Base-by-base conservation (phyloP, 2,329 filamentous ascomycete species). In the Fusarium buharicum region DNA sequence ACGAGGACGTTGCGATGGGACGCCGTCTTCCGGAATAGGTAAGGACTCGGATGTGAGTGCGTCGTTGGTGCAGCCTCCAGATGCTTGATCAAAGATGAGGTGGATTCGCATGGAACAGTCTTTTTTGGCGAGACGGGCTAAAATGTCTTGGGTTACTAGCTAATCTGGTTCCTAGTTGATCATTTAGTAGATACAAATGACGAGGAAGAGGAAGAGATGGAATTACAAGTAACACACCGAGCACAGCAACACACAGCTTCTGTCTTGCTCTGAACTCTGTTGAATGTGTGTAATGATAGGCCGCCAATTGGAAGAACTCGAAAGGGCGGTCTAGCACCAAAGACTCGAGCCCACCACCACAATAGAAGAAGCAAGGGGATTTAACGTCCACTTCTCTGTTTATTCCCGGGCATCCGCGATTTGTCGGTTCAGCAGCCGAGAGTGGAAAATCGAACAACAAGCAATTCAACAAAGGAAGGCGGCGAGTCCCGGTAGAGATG, bases 221-320 rank as follows among this genome's bases (percentile, higher is more conserved):
- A 27, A 27, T 40, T 49, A 40, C 36, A 43, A 51, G 31, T n/a
- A 36, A 40, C 27, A 37, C 4, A 24, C 22, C 45, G 64, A 62
- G 27, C 43, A 47, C 51, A 58, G 27, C 50, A 44, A 44, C n/a
- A n/a, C n/a, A n/a, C 37, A 31, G n/a, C 30, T 14, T 57, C 33
- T 36, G 24, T 49, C 34, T 44, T 40, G 27, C 9, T 20, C 14
- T 45, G 53, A 48, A 30, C 39, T 38, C 41, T 34, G 34, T 45
- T 48, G 54, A 67, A 59, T 70, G 4, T 24, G 64, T 62, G 68
- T 72, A 74, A 73, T 73, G 53, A 65, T 68, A 51, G 54, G 50
- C 64, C 63, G 69, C 71, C 71, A 72, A 74, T 74, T 74, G 72
- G 72, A 73, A 72, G 71, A 70, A 48, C 33, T 20, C 41, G 62